phyloP scores from a whole-genome alignment of 2,329 filamentous ascomycete genomes.

The Fusarium sp. region DNA sequence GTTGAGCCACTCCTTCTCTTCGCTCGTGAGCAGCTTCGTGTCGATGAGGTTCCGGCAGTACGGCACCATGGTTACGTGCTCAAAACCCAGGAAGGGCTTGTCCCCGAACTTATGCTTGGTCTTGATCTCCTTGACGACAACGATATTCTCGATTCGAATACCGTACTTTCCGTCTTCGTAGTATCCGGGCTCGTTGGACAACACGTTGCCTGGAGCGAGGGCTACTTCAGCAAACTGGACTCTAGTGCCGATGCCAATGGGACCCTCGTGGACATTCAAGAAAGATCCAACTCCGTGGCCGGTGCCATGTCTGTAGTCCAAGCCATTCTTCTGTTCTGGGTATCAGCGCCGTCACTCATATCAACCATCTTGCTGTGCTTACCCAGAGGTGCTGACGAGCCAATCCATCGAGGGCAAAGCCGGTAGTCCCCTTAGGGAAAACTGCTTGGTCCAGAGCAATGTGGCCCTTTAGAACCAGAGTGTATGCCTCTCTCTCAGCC shows the following conservation, averaged over 20 bases:
- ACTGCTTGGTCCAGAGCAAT: constrained; percentile 88
- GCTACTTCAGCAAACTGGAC: constrained; percentile 93
- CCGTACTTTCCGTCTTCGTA: constrained; percentile 97
- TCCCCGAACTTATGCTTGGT: constrained; percentile 91
- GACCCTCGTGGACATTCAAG: constrained; percentile 96
- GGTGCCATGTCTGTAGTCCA: constrained; percentile 96
- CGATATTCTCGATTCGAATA: constrained; percentile 95
- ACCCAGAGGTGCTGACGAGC: constrained; percentile 95
- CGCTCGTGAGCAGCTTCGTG: constrained; percentile 73
- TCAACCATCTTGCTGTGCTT: constrained; percentile 42
- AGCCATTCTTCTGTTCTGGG: constrained; percentile 65
- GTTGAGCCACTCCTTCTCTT: constrained; percentile 89
- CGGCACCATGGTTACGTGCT: constrained; percentile 97
- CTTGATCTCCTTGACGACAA: constrained; percentile 89
- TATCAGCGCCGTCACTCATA: constrained; percentile 31
- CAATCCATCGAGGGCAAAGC: constrained; percentile 88
- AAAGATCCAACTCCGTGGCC: constrained; percentile 96
- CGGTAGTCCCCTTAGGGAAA: constrained; percentile 95
- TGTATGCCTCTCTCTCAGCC: constrained; percentile 90
- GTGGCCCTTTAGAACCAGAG: constrained; percentile 92
- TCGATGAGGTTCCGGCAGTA: constrained; percentile 93
- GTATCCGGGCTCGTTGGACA: constrained; percentile 96
- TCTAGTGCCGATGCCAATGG: constrained; percentile 93
- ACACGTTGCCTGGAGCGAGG: constrained; percentile 90
- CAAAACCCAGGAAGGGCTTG: constrained; percentile 93